Evolutionary conservation across 2,329 filamentous ascomycete species (phyloP), one percentile per base, ranked within the genome.

Genomic region (Fusarium sp.): DNA sequence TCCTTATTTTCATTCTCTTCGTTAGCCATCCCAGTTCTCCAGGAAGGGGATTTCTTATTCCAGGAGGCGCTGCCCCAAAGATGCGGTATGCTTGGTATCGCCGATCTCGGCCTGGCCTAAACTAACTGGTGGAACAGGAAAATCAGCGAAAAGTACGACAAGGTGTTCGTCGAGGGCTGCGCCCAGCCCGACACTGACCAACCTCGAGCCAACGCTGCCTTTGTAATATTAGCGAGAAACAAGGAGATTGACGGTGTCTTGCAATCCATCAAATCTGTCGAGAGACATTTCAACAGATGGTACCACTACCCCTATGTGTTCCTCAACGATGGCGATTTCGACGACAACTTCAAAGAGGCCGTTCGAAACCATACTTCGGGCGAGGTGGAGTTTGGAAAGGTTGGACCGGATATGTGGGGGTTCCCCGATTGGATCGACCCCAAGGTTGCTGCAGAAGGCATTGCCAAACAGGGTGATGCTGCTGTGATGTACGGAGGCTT

Each of bases 401-500:
- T 99, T 71, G 91, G 93, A 62, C 86, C 91, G 7, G 90, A 91
- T 61, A 96, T 97, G 89, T 99, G 96, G 96, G 95, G 94, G 22
- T 98, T 92, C 79, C 96, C 96, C 8, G 94, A 98, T 75, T 99
- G 96, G 96, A 92, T 96, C 55, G 94, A 99, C 78, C 88, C 90
- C 73, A 94, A 96, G 79, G 93, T 98, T 56, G 95, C 94, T 71
- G 94, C 94, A 82, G 96, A 99, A 81, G 95, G 95, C 65, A 97
- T 99, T 77, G 90, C 93, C 57, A 97, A 98, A 83, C 96, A 99
- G 81, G 96, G 96, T 71, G 96, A 99, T 80, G 91, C 91, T 53
- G 96, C 96, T 48, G 97, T 99, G 84, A 99, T 99, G 96, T 99
- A 98, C 79, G 96, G 96, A 79, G 96, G 96, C 48, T 91, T 99